phyloP scores from a whole-genome alignment of 306 rosid genomes.

The Glycine latifolia region DNA sequence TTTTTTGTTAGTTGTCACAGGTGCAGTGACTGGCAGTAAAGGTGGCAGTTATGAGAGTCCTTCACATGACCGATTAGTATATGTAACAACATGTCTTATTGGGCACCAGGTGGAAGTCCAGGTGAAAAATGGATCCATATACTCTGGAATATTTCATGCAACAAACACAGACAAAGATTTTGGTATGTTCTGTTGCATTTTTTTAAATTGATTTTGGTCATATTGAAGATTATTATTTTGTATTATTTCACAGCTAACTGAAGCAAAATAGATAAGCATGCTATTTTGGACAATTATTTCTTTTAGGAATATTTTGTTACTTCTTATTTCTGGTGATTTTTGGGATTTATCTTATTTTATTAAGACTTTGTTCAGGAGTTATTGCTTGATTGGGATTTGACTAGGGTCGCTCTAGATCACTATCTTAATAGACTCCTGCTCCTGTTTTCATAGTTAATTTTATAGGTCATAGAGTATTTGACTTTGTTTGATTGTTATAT shows the following conservation, averaged over 20 bases:
- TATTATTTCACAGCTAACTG: conserved; percentile 27
- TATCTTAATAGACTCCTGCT: conserved; percentile 18
- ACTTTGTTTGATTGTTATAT: conserved; percentile 1
- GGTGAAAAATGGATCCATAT: conserved; percentile 79
- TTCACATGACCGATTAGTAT: conserved; percentile 76
- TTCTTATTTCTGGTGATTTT: background rate
- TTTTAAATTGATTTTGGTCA: conserved; percentile 34
- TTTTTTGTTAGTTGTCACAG: conserved; percentile 46
- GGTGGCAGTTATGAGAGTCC: conserved; percentile 62
- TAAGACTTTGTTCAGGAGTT: background rate
- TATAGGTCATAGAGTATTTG: conserved; percentile 2
- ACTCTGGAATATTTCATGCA: conserved; percentile 92
- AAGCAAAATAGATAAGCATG: background rate
- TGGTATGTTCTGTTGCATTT: conserved; percentile 58
- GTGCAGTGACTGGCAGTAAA: conserved; percentile 64
- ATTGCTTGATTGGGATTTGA: conserved; percentile 8
- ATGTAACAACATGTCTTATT: conserved; percentile 71
- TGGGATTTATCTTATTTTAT: background rate
- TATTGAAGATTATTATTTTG: conserved; percentile 3
- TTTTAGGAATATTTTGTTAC: conserved; percentile 9
- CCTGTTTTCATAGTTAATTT: conserved; percentile 33
- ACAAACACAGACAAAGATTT: conserved; percentile 78
- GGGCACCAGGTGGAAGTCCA: conserved; percentile 93
- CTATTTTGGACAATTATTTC: conserved; percentile 17
- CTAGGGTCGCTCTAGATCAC: background rate